A percentile compares a stretch with the other conserved stretches of the same genome.
Evolutionary conservation across 202 grass and related monocot genomes (phyloP).

Genomic region (Setaria viridis): DNA sequence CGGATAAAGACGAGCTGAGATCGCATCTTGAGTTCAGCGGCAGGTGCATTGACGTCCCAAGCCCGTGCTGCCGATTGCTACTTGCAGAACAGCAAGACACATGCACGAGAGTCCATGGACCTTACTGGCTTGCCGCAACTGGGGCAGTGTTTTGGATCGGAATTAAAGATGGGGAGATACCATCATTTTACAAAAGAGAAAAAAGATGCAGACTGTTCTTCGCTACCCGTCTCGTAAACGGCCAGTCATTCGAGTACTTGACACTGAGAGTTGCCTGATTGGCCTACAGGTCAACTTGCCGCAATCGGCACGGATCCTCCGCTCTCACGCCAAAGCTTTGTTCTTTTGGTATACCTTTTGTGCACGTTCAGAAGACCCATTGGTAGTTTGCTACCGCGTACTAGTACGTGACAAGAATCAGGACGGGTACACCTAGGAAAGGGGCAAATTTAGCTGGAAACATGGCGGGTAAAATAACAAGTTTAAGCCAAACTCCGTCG

Average conservation of each 20-base stretch:
- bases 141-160: neutral
- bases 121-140: neutral
- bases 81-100: neutral
- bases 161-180: neutral
- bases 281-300: neutral
- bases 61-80: slow-evolving; percentile 12
- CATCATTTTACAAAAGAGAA: neutral
- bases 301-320: neutral
- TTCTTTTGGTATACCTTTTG: neutral
- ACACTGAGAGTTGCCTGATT: neutral
- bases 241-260: neutral
- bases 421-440: neutral
- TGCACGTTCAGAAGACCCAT: neutral
- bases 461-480: neutral
- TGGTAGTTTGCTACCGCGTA: neutral
- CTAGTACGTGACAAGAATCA: neutral
- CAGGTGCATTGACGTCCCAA: slow-evolving; percentile 22
- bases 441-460: neutral
- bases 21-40: neutral
- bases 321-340: neutral
- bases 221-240: neutral
- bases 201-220: neutral
- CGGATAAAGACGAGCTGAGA: neutral
- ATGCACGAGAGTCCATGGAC: neutral
- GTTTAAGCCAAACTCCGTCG: neutral